These are phyloP conservation scores for Nigrospora sphaerica DNA, from an alignment of 2,329 filamentous ascomycete species.

Conservation along the genomic window DNA sequence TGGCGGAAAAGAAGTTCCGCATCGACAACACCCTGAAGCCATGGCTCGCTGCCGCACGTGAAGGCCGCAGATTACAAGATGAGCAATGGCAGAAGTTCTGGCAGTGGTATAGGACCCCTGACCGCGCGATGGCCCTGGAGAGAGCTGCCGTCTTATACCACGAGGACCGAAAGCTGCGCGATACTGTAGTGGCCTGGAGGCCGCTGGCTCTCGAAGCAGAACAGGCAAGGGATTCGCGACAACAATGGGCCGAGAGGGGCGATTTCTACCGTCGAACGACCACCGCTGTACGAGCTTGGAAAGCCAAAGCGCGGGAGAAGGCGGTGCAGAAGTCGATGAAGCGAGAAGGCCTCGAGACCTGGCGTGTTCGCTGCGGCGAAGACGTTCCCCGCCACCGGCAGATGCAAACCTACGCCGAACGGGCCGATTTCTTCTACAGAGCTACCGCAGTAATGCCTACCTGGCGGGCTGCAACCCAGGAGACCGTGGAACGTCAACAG, in stretches of 20 bases:
- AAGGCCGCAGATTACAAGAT: not conserved
- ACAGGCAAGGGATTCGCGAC: not conserved
- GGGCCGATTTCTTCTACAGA: conserved; percentile 19
- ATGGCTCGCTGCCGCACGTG: conserved; percentile 5
- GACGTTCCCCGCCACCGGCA: conserved; percentile 10
- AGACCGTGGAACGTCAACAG: conserved; percentile 9
- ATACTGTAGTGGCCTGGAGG: conserved; percentile 4
- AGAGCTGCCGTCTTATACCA: conserved; percentile 1
- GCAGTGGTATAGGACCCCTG: conserved; percentile 5
- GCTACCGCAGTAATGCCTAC: conserved; percentile 15
- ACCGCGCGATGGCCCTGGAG: conserved; percentile 2
- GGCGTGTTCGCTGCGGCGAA: conserved; percentile 7
- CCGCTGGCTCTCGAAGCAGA: not conserved
- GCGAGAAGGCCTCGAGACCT: conserved; percentile 2
- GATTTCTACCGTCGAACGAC: conserved; percentile 5
- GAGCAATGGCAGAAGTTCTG: conserved; percentile 2
- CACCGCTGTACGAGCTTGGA: conserved; percentile 8
- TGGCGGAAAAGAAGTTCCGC: not conserved
- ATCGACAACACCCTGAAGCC: conserved; percentile 4
- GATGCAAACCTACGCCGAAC: conserved; percentile 15
- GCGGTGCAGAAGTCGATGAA: conserved; percentile 4
- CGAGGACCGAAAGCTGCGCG: not conserved
- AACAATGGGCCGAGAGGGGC: conserved; percentile 3
- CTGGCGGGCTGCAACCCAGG: conserved; percentile 16
- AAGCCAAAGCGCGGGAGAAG: conserved; percentile 5